Percentiles rank a stretch among this genome's conserved stretches.
phyloP scores from a whole-genome alignment of 345 rosid genomes.

The Sonneratia alba region DNA sequence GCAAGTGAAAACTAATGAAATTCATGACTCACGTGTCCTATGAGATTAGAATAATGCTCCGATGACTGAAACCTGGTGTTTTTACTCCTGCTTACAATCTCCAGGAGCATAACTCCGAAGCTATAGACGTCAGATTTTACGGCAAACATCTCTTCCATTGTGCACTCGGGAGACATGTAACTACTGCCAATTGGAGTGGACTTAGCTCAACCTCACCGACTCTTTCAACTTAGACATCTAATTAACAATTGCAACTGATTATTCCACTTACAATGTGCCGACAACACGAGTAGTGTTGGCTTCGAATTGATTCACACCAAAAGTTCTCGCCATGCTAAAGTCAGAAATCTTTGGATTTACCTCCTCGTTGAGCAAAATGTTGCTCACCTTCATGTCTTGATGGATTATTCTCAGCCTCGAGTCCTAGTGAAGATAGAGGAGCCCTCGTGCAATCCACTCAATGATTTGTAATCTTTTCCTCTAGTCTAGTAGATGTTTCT shows the following conservation, averaged over 20 bases:
- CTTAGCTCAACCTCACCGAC: background rate
- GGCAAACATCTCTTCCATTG: constrained; percentile 66
- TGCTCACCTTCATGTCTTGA: constrained; percentile 56
- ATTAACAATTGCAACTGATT: background rate
- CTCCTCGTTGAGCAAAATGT: constrained; percentile 56
- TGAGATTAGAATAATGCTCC: constrained; percentile 29
- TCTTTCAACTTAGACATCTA: background rate
- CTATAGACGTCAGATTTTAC: constrained; percentile 64
- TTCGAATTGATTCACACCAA: constrained; percentile 40
- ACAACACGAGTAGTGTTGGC: constrained; percentile 50
- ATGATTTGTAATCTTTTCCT: constrained; percentile 40
- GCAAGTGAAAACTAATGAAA: background rate
- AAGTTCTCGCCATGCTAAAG: constrained; percentile 63
- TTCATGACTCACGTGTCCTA: constrained; percentile 38
- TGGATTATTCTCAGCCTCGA: constrained; percentile 67
- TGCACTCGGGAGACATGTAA: constrained; percentile 71
- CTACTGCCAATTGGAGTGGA: constrained; percentile 29
- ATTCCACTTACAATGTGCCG: constrained; percentile 50
- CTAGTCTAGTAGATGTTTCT: constrained; percentile 39
- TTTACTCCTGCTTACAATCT: constrained; percentile 47
- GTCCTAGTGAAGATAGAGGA: constrained; percentile 60
- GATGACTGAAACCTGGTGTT: constrained; percentile 35
- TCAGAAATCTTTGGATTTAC: constrained; percentile 76
- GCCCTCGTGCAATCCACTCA: constrained; percentile 66
- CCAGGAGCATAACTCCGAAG: constrained; percentile 57